Conservation (phyloP, 139 green algal species). For the Pedinophyceae sp. region DNA sequence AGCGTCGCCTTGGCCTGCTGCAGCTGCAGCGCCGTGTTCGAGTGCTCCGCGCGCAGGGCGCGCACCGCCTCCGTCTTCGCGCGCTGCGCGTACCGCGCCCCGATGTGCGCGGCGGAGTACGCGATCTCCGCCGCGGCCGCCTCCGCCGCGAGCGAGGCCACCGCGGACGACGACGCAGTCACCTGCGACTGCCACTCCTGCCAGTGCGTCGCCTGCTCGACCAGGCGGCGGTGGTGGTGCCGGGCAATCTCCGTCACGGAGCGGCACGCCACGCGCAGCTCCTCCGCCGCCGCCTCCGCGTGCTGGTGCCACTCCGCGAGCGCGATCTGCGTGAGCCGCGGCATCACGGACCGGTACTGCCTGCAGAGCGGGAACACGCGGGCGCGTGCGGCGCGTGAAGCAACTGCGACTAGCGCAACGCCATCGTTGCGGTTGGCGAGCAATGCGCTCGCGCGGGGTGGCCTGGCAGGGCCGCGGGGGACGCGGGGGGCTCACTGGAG, state of each 20-base stretch:
- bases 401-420: too few relatives aligned
- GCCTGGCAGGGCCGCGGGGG: too few relatives aligned
- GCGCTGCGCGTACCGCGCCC: not conserved
- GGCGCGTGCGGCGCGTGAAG: not conserved
- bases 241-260: not conserved
- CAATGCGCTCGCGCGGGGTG: too few relatives aligned
- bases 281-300: not conserved
- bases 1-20: not conserved
- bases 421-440: too few relatives aligned
- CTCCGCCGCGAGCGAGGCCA: not conserved
- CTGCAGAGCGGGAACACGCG: not conserved
- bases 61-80: not conserved
- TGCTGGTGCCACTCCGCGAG: not conserved
- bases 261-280: not conserved
- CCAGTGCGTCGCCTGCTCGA: not conserved
- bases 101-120: not conserved
- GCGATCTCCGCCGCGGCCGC: not conserved
- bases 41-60: not conserved
- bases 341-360: not conserved
- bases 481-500: not conserved
- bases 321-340: not conserved
- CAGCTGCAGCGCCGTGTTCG: not conserved
- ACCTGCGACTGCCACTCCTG: not conserved
- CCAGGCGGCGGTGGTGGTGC: not conserved
- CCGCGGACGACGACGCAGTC: too few relatives aligned